phyloP scores from a whole-genome alignment of 2,329 filamentous ascomycete genomes.

The Colletotrichum paranaense region DNA sequence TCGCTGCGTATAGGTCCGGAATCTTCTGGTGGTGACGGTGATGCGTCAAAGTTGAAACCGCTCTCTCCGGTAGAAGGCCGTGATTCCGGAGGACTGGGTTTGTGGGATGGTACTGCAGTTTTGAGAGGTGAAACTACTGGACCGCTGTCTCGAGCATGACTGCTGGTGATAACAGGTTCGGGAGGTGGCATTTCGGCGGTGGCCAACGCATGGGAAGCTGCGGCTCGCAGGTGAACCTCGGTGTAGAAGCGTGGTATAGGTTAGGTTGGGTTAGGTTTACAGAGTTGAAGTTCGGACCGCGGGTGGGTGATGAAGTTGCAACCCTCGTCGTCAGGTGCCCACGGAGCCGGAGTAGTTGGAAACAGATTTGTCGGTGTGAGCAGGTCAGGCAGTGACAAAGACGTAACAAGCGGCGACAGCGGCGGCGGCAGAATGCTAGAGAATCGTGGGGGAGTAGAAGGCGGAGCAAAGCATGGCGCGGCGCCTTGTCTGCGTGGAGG shows the following conservation, averaged over 20 bases:
- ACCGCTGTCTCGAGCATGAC: slow-evolving; percentile 11
- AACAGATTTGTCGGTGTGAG: background rate
- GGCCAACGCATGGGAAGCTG: slow-evolving; percentile 31
- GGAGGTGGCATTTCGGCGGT: slow-evolving; percentile 28
- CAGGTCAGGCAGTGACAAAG: background rate
- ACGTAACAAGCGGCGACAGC: background rate
- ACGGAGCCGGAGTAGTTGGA: background rate
- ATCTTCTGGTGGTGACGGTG: background rate
- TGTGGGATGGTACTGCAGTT: background rate
- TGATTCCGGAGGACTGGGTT: background rate
- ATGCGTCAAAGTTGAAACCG: slow-evolving; percentile 23
- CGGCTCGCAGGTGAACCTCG: slow-evolving; percentile 19
- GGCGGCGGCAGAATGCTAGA: slow-evolving; percentile 18
- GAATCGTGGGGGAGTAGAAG: slow-evolving; percentile 19
- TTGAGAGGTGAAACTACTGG: slow-evolving; percentile 14
- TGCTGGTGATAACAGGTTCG: slow-evolving; percentile 16
- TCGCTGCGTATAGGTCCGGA: slow-evolving; percentile 1
- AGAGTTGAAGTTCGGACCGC: background rate
- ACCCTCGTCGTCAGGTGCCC: background rate
- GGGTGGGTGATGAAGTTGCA: background rate
- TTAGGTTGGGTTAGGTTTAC: background rate
- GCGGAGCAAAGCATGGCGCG: slow-evolving; percentile 29
- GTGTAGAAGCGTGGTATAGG: background rate
- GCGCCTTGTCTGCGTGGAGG: slow-evolving; percentile 2
- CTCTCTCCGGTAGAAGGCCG: slow-evolving; percentile 14